Evolutionary conservation across 495 filamentous ascomycete species (phyloP).

Genomic region (Neurospora sublineolata): DNA sequence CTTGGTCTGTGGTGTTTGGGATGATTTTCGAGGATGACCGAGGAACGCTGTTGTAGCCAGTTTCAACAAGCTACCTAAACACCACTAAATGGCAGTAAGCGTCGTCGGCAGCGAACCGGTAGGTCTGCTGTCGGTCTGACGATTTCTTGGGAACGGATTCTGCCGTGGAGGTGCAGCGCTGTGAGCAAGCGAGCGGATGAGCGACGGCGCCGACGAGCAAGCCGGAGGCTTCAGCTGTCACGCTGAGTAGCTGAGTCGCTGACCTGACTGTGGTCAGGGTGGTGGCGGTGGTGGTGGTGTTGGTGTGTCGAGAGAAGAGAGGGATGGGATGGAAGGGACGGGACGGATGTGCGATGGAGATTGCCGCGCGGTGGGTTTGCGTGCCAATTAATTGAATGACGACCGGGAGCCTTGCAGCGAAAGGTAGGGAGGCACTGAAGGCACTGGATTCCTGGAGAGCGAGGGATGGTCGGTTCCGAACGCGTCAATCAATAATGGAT

Average conservation of each 20-base stretch:
- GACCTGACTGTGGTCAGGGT: neutral
- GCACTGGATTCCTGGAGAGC: neutral
- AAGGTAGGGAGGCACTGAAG: neutral
- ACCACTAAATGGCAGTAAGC: neutral
- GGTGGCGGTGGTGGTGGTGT: neutral
- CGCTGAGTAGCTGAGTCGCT: neutral
- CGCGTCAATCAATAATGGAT: neutral
- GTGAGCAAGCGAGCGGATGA: neutral
- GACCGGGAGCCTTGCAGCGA: neutral
- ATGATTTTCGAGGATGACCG: neutral
- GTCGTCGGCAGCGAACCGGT: neutral
- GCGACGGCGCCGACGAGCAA: neutral
- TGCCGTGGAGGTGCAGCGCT: neutral
- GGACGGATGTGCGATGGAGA: neutral
- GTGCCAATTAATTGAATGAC: neutral
- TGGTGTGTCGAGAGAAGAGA: neutral
- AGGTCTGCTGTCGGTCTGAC: neutral
- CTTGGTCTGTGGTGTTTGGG: slow-evolving; percentile 6
- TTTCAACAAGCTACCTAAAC: neutral
- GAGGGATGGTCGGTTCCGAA: neutral
- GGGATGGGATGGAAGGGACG: neutral
- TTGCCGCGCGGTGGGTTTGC: neutral
- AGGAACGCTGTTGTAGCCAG: neutral
- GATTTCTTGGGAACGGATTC: neutral
- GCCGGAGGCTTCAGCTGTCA: neutral